Base-by-base conservation (phyloP, 1,284 basidiomycete genomes). In the Cutaneotrichosporon cutaneum region DNA sequence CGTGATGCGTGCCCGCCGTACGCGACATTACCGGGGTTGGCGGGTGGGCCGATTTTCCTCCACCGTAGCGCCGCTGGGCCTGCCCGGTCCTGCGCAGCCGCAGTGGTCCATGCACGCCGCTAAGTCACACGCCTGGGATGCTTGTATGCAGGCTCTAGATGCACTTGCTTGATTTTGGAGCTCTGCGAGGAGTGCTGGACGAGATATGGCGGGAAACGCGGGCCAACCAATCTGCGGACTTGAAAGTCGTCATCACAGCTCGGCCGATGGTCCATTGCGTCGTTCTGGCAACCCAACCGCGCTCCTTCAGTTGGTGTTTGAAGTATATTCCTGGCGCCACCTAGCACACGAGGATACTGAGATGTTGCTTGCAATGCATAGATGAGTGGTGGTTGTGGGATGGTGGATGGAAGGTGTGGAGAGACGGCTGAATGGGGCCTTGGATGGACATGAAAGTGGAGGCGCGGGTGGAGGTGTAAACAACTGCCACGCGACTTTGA, bases 401-500 rank as follows among this genome's bases (percentile, higher is more conserved):
- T 30, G 24, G 27, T 30, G 24, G 27, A 51, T 51, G 48, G 14
- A 32, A 51, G 26, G 10, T 27, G 26, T 51, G 2, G 18, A 30
- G 27, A 51, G 26, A 18, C 16, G 26, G 48, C 26, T 30, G 48
- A n/a, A 27, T 32, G 48, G 26, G 9, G 26, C 24, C 48, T n/a
- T 32, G 39, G 26, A n/a, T 32, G 48, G 48, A 51, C 48, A 51
- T 51, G 48, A 51, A 51, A 51, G 48, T 51, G 48, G 48, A 51
- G 48, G 52, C 32, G n/a, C 52, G 33, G 32, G 52, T 53, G 52
- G 52, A 53, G 52, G 52, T 35, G 32, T 53, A 53, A 53, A 53
- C 52, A 53, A 53, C 9, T 2, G 7, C 52, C 52, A 35, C 52
- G n/a, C 21, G n/a, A 36, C 13, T 24, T 35, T 53, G 52, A 22